phyloP scores from a whole-genome alignment of 2,329 filamentous ascomycete species.

The Aspergillus proliferans region DNA sequence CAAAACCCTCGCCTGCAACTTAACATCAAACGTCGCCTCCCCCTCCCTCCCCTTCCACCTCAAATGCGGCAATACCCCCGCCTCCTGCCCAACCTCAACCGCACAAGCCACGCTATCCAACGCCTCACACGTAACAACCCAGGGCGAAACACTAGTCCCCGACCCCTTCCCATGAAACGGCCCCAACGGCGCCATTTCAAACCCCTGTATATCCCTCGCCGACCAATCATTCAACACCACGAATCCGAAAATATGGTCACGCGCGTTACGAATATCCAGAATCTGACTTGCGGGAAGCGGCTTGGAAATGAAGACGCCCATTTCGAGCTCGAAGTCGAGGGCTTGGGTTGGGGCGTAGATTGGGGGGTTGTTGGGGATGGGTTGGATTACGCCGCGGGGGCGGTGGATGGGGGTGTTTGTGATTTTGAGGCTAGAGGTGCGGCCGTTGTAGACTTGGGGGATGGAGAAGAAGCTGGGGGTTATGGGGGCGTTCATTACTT shows the following conservation, averaged over 20 bases:
- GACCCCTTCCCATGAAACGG: slow-evolving; percentile 57
- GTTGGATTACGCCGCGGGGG: slow-evolving; percentile 6
- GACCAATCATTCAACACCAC: slow-evolving; percentile 57
- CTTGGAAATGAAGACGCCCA: slow-evolving; percentile 41
- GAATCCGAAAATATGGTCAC: slow-evolving; percentile 57
- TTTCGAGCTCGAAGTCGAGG: slow-evolving; percentile 47
- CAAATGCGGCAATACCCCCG: slow-evolving; percentile 6
- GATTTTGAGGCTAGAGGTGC: slow-evolving; percentile 9
- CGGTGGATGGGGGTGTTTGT: slow-evolving; percentile 6
- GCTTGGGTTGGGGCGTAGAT: slow-evolving; percentile 32
- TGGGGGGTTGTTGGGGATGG: neutral
- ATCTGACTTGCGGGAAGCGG: slow-evolving; percentile 34
- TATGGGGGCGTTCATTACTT: neutral
- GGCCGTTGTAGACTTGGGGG: slow-evolving; percentile 12
- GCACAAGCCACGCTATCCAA: slow-evolving; percentile 21
- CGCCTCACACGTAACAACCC: slow-evolving; percentile 55
- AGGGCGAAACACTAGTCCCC: slow-evolving; percentile 53
- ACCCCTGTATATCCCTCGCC: slow-evolving; percentile 54
- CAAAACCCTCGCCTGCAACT: neutral
- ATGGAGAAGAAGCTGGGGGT: slow-evolving; percentile 8
- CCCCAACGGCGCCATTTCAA: slow-evolving; percentile 55
- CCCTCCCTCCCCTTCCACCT: neutral
- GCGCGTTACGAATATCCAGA: slow-evolving; percentile 37
- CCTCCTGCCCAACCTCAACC: slow-evolving; percentile 2
- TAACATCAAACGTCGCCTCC: neutral